Base-by-base conservation (phyloP, 805 yeast genomes). In the Pichia gijzeniarum region DNA sequence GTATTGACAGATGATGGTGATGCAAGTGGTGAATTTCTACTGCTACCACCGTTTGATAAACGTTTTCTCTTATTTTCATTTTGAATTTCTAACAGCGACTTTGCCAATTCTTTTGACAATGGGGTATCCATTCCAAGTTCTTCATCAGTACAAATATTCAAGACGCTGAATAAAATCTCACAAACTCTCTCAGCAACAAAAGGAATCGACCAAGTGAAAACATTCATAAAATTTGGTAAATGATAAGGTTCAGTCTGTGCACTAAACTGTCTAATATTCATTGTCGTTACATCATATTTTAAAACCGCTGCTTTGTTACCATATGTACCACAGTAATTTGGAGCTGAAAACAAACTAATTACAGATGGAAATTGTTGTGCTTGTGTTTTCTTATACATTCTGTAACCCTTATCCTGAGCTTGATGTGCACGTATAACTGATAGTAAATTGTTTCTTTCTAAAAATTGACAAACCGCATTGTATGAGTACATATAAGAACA, bases 221-320 rank as follows among this genome's bases (percentile, higher is more conserved):
- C 96, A 63, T 93, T 97, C 95, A 90, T 88, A 57, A 90, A 87
- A 63, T 89, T 89, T 7, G 98, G 98, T 54, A 93, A 72, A 88
- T 95, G 89, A 67, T 93, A 91, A 1, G 99, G 99, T 65, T 91
- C 98, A 5, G 96, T 95, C 25, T 89, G 80, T 57, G 82, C 68
- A 64, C 90, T 89, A 71, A 93, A 91, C 66, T 91, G 98, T 47
- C 97, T 77, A 47, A 91, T 91, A 64, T 91, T 93, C 93, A 91
- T 84, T 19, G 89, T 93, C 54, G 89, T 83, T 61, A 85, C 78
- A 56, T 87, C 96, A 65, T 90, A 91, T 65, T 88, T 89, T 54
- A 91, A 71, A 16, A 91, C 88, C 0, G 98, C 98, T 1, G 96
- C 98, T 68, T 90, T 90, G 69, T 91, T 91, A 59, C 88, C 86